Conservation (phyloP, 805 yeast species). For the Zygosaccharomyces gambellarensis region DNA sequence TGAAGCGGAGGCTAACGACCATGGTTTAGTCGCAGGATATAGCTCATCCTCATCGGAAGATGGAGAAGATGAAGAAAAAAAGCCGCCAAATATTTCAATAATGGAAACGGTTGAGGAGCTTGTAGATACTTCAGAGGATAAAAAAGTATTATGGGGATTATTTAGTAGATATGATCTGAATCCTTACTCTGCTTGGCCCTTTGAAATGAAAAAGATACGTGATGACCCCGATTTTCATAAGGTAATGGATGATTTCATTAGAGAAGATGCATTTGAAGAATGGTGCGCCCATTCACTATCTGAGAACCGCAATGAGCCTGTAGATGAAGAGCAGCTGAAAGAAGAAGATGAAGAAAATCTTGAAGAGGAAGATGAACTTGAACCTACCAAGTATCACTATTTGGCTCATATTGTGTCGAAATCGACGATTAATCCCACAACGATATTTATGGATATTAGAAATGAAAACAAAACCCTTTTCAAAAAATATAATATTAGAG, state of each 20-base stretch:
- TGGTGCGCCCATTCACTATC: slow-evolving; percentile 37
- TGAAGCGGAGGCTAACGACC: not conserved
- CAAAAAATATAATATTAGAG: slow-evolving; percentile 23
- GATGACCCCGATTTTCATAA: slow-evolving; percentile 40
- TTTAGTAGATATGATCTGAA: slow-evolving; percentile 36
- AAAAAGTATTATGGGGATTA: slow-evolving; percentile 32
- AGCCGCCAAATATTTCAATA: slow-evolving; percentile 16
- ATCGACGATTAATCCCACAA: slow-evolving; percentile 16
- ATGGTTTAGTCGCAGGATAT: slow-evolving; percentile 19
- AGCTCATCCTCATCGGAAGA: slow-evolving; percentile 20
- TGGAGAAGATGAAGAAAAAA: slow-evolving; percentile 10
- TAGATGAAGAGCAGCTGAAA: not conserved
- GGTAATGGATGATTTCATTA: slow-evolving; percentile 32
- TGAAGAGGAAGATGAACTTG: slow-evolving; percentile 15
- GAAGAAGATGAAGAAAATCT: slow-evolving; percentile 10
- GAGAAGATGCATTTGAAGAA: slow-evolving; percentile 41
- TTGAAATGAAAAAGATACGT: slow-evolving; percentile 39
- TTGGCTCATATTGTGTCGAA: slow-evolving; percentile 32
- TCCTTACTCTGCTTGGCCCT: slow-evolving; percentile 47
- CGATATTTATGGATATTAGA: slow-evolving; percentile 28
- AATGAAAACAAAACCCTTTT: slow-evolving; percentile 21
- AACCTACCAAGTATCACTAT: slow-evolving; percentile 32
- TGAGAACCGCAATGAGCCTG: slow-evolving; percentile 21
- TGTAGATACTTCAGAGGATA: slow-evolving; percentile 4
- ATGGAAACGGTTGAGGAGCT: slow-evolving; percentile 14